Conservation (phyloP, 495 filamentous ascomycete genomes). For the Talaromyces ruber region DNA sequence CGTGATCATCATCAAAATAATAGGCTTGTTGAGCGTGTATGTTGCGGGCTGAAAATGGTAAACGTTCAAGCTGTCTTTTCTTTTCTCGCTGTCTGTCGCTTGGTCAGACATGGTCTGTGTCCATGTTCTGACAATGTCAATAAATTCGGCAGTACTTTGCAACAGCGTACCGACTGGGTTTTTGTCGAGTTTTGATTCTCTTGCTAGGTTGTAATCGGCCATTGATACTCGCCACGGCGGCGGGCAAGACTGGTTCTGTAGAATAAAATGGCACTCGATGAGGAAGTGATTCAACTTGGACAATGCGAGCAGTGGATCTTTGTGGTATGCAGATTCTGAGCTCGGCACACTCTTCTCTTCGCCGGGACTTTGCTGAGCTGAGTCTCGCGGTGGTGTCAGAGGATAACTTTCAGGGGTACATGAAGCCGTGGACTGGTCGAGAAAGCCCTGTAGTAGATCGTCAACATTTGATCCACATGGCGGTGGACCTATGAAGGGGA, state of each 20-base stretch:
- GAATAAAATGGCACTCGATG: background rate
- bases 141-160: background rate
- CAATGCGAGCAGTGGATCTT: background rate
- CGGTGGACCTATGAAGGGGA: background rate
- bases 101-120: background rate
- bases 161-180: background rate
- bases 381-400: background rate
- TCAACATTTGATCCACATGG: background rate
- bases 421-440: background rate
- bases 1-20: background rate
- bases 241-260: background rate
- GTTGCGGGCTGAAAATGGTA: background rate
- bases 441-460: background rate
- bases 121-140: background rate
- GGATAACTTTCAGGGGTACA: background rate
- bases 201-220: background rate
- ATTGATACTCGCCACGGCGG: background rate
- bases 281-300: background rate
- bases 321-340: background rate
- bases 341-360: background rate
- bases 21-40: background rate
- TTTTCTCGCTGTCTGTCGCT: background rate
- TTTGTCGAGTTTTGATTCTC: background rate
- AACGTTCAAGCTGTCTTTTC: background rate
- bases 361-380: background rate